Conservation (phyloP, 1,139 yeast species). For the Blastobotrys ciferrii region DNA sequence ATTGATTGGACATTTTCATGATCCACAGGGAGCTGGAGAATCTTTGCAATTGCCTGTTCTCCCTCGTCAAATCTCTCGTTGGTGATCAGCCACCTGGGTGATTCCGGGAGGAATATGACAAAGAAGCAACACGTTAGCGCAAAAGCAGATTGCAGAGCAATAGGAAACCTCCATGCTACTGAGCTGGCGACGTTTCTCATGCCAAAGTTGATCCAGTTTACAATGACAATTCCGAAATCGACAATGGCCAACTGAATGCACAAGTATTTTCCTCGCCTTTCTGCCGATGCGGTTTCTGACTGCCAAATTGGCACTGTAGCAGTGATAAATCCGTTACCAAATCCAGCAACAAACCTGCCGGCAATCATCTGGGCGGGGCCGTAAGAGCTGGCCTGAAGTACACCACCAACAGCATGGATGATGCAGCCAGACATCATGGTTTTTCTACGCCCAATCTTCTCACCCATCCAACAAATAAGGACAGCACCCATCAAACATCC, state of each 20-base stretch:
- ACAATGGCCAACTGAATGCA: constrained; percentile 60
- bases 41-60: constrained; percentile 6
- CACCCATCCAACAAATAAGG: constrained; percentile 12
- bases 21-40: constrained; percentile 9
- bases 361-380: constrained; percentile 68
- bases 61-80: constrained; percentile 17
- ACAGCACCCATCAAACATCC: constrained; percentile 18
- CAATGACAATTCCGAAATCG: constrained; percentile 59
- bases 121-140: constrained; percentile 13
- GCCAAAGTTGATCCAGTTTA: constrained; percentile 69
- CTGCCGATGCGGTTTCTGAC: constrained; percentile 23
- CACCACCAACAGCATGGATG: constrained; percentile 18
- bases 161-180: constrained; percentile 43
- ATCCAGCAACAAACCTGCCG: constrained; percentile 72
- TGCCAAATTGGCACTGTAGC: constrained; percentile 24
- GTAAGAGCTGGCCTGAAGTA: constrained; percentile 72
- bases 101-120: constrained; percentile 42
- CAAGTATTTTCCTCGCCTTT: constrained; percentile 19
- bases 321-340: constrained; percentile 31
- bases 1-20: not conserved
- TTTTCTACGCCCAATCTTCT: constrained; percentile 10
- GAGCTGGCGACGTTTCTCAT: constrained; percentile 45
- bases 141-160: constrained; percentile 16
- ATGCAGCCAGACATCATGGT: constrained; percentile 13
- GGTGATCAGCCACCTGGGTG: constrained; percentile 37